A percentile compares a stretch with the other conserved stretches of the same genome.
Evolutionary conservation across 352 stramenopile genomes (phyloP).

Genomic region (Phytopythium kandeliae): DNA sequence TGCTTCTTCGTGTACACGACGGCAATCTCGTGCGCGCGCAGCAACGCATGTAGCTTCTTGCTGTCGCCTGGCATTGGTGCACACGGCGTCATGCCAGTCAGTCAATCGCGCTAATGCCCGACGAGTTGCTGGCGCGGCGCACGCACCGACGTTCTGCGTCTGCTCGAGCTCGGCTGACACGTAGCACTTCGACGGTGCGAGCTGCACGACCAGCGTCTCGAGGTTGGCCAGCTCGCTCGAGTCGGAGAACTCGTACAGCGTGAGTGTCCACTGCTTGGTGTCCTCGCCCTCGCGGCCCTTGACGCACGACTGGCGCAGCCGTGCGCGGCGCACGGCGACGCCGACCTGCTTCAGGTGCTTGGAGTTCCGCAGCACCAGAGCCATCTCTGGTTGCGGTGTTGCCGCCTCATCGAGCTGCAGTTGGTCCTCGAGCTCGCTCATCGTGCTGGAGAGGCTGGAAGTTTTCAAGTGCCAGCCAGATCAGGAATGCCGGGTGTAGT

Average conservation of each 20-base stretch:
- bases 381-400: slow-evolving; percentile 50
- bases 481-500: background rate
- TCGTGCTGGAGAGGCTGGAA: slow-evolving; percentile 5
- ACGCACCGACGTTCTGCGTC: slow-evolving; percentile 37
- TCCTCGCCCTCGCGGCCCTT: slow-evolving; percentile 66
- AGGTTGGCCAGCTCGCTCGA: slow-evolving; percentile 80
- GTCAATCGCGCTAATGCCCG: background rate
- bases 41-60: slow-evolving; percentile 77
- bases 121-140: background rate
- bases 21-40: slow-evolving; percentile 58
- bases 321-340: slow-evolving; percentile 66
- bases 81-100: background rate
- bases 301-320: slow-evolving; percentile 66
- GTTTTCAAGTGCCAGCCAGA: background rate
- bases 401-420: slow-evolving; percentile 12
- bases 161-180: slow-evolving; percentile 52
- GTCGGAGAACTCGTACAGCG: slow-evolving; percentile 79
- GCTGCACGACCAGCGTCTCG: slow-evolving; percentile 78
- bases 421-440: slow-evolving; percentile 36
- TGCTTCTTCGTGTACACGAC: slow-evolving; percentile 69
- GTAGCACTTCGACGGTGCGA: slow-evolving; percentile 71
- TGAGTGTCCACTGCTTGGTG: slow-evolving; percentile 79
- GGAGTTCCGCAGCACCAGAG: slow-evolving; percentile 72
- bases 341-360: slow-evolving; percentile 82
- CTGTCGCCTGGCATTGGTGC: slow-evolving; percentile 42